Evolutionary conservation across 2,329 filamentous ascomycete genomes (phyloP), one percentile per base, ranked within the genome.

Genomic region (Chalaropsis thielavioides): DNA sequence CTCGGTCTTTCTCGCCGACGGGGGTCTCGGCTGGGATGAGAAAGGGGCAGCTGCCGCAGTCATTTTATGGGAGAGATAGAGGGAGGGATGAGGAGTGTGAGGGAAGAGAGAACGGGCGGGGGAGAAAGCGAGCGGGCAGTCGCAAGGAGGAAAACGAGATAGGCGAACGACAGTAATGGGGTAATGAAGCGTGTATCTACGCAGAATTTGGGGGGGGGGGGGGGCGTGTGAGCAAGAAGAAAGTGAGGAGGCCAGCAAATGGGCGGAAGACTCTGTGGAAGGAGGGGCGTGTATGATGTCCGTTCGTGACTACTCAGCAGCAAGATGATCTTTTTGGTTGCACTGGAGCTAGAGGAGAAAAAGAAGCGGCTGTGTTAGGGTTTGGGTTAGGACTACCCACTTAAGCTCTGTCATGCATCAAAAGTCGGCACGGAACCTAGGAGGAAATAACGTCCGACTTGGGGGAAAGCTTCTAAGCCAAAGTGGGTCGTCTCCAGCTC

Each of bases 1-100:
- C 62, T 69, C 63, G 64, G 69, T 67, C 38, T 60, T 64, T 63
- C 19, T 61, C 17, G 58, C 49, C n/a, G 58, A 49, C 43, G 46
- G 43, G 64, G 31, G n/a, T 44, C 11, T 44, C 10, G 24, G 40
- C 41, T 64, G 46, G 24, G 46, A 51, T 13, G 46, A 19, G 43
- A 10, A 13, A 44, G 64, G 58, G 58, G 56, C 44, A 61, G 64
- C 44, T 13, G 60, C 7, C 5, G 58, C 59, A 13, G 64, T 31
- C 43, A 54, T 65, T 63, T 17, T 51, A 24, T n/a, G 24, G 38
- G 59, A 43, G 24, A n/a, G n/a, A 19, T n/a, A 8, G 59, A 17
- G 40, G 5, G 41, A 35, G 27, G 41, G 22, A 4, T 13, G 35
- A 49, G n/a, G 59, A 17, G 40, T n/a, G 5, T 22, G 19, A 17